Percentiles rank a stretch among this genome's conserved stretches.
Evolutionary conservation across 768 basidiomycete species (phyloP).

Genomic region (Galerina marginata): DNA sequence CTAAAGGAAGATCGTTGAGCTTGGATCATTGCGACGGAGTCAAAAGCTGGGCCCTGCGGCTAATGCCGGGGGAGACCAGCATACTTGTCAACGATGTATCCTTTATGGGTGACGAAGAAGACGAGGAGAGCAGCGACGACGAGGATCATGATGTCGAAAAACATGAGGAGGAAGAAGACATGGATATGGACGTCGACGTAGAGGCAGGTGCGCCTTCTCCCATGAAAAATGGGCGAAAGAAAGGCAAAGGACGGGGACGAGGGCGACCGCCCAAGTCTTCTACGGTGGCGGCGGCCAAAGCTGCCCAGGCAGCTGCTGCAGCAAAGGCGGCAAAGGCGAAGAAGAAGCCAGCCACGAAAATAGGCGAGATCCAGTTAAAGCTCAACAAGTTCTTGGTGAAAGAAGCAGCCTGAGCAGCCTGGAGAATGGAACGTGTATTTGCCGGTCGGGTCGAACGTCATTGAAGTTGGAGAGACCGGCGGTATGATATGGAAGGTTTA

Average conservation of each 20-base stretch:
- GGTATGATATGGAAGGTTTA: constrained; percentile 77
- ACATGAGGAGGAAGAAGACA: constrained; percentile 51
- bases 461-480: constrained; percentile 78
- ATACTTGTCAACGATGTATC: constrained; percentile 58
- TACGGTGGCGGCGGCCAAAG: constrained; percentile 28
- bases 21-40: constrained; percentile 76
- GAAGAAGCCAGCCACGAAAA: constrained; percentile 53
- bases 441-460: constrained; percentile 58
- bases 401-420: constrained; percentile 48
- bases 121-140: constrained; percentile 62
- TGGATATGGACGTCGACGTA: constrained; percentile 42
- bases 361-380: constrained; percentile 66
- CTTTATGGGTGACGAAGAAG: constrained; percentile 63
- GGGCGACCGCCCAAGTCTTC: constrained; percentile 40
- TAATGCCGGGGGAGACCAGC: constrained; percentile 60
- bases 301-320: constrained; percentile 31
- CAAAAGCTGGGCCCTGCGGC: constrained; percentile 71
- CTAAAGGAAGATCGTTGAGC: constrained; percentile 59
- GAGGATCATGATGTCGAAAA: constrained; percentile 38
- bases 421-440: constrained; percentile 70
- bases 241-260: constrained; percentile 43
- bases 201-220: constrained; percentile 37
- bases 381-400: constrained; percentile 61
- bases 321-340: constrained; percentile 33
- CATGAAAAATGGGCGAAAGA: constrained; percentile 49